These are phyloP conservation scores for Penicillium sp. DNA, from an alignment of 2,329 filamentous ascomycete genomes.

Conservation along the genomic window DNA sequence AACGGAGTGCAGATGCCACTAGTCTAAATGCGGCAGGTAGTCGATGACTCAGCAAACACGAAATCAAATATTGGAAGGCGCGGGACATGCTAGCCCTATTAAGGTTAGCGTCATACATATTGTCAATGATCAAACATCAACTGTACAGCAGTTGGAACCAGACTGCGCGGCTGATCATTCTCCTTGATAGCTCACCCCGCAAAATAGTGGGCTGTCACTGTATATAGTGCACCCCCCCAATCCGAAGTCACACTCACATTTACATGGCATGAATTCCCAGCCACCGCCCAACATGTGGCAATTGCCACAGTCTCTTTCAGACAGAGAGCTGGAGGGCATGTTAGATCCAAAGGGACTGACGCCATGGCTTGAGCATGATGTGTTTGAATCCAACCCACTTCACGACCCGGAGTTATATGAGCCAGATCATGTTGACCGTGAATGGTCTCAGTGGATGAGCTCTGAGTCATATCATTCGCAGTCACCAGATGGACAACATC, in stretches of 20 bases:
- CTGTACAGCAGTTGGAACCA: background rate
- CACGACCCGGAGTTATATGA: constrained; percentile 18
- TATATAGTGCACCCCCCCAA: background rate
- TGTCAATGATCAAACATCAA: background rate
- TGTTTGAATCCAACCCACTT: constrained; percentile 2
- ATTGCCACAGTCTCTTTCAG: constrained; percentile 11
- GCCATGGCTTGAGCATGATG: constrained; percentile 6
- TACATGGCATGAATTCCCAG: constrained; percentile 13
- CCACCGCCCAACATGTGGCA: background rate
- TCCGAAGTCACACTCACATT: background rate
- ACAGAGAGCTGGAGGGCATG: constrained; percentile 11
- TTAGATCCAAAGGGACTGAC: constrained; percentile 2
- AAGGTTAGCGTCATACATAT: background rate
- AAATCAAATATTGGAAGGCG: no score
- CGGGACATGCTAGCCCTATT: no score
- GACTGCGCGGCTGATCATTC: background rate
- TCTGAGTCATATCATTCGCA: constrained; percentile 1
- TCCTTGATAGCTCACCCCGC: background rate
- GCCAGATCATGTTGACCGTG: constrained; percentile 6
- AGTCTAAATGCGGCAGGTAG: no score
- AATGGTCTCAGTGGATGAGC: constrained; percentile 13
- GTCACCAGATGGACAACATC: background rate
- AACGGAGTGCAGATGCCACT: no score
- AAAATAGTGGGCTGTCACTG: background rate
- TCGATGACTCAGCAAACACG: no score